Conservation (phyloP, 768 basidiomycete genomes). For the Arthromyces matolae region DNA sequence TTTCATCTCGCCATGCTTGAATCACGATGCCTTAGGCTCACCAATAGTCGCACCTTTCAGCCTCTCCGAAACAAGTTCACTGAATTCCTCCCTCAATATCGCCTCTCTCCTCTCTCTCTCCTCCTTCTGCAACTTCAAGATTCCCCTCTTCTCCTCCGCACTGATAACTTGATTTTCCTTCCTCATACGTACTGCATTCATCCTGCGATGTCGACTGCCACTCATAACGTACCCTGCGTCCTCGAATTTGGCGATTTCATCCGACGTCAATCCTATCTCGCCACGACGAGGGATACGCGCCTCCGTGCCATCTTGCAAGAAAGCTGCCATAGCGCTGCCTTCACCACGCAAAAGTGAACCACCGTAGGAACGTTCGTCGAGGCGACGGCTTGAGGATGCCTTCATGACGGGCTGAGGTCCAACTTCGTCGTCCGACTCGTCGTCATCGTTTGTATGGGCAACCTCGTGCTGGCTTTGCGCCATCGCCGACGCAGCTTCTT, state of each 20-base stretch:
- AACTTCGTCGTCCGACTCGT: slow-evolving; percentile 54
- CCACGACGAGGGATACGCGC: slow-evolving; percentile 95
- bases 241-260: slow-evolving; percentile 86
- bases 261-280: slow-evolving; percentile 91
- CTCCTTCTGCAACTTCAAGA: slow-evolving; percentile 91
- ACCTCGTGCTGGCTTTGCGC: slow-evolving; percentile 19
- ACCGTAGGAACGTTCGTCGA: slow-evolving; percentile 86
- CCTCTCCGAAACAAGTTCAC: slow-evolving; percentile 73
- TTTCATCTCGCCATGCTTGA: neutral
- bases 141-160: slow-evolving; percentile 96
- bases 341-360: slow-evolving; percentile 90
- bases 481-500: slow-evolving; percentile 11
- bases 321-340: slow-evolving; percentile 97
- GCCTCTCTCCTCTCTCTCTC: slow-evolving; percentile 90
- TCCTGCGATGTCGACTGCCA: slow-evolving; percentile 88
- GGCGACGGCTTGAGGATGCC: slow-evolving; percentile 34
- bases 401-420: slow-evolving; percentile 72
- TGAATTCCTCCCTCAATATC: slow-evolving; percentile 86
- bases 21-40: slow-evolving; percentile 9
- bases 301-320: slow-evolving; percentile 80
- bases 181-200: slow-evolving; percentile 98
- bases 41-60: slow-evolving; percentile 43
- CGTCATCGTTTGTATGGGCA: slow-evolving; percentile 36
- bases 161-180: slow-evolving; percentile 99
- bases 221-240: slow-evolving; percentile 96